Evolutionary conservation across 1,139 yeast genomes (phyloP).

Genomic region (Pichia sp.): DNA sequence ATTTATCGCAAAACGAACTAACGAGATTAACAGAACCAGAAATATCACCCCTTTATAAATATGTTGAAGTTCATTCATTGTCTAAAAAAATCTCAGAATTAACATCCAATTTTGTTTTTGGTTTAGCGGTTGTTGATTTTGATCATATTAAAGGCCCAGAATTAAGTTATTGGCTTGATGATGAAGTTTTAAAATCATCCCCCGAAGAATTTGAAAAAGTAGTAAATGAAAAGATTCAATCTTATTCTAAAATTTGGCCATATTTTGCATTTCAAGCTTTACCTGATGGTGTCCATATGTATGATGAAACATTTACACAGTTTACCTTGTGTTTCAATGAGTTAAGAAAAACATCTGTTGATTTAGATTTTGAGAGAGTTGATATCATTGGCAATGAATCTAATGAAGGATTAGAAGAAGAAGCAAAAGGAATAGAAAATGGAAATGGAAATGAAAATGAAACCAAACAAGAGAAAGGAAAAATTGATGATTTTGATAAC

Average conservation of each 20-base stretch:
- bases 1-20: not conserved
- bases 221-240: constrained; percentile 30
- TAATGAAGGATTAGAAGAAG: constrained; percentile 13
- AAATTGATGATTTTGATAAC: constrained; percentile 4
- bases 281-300: constrained; percentile 91
- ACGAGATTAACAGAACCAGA: not conserved
- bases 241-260: constrained; percentile 59
- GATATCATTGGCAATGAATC: constrained; percentile 6
- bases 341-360: constrained; percentile 38
- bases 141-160: constrained; percentile 95
- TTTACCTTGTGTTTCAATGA: constrained; percentile 81
- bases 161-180: constrained; percentile 84
- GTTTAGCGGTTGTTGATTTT: constrained; percentile 85
- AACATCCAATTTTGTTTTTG: constrained; percentile 44
- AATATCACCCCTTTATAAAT: constrained; percentile 7
- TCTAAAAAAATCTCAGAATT: not conserved
- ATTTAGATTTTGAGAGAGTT: constrained; percentile 23
- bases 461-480: not conserved
- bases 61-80: not conserved
- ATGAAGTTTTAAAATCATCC: constrained; percentile 35
- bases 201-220: constrained; percentile 9
- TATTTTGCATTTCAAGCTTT: constrained; percentile 87
- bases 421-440: constrained; percentile 26
- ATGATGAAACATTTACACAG: constrained; percentile 88
- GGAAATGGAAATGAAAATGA: not conserved